phyloP scores from a whole-genome alignment of 176 grass and related monocot species.

The Zizania latifolia region DNA sequence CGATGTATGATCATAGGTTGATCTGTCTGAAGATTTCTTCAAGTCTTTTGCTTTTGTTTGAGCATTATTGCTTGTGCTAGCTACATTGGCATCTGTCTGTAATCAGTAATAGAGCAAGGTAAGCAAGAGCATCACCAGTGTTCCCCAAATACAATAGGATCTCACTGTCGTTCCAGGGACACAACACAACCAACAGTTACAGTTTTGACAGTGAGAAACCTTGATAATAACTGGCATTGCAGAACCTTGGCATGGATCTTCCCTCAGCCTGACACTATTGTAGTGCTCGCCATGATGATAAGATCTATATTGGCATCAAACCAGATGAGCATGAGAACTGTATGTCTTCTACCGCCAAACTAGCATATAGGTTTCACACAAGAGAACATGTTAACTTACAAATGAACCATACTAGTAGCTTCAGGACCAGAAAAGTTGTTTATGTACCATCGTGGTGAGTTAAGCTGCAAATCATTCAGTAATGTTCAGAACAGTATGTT shows the following conservation, averaged over 20 bases:
- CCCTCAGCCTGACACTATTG: constrained; percentile 75
- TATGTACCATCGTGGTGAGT: constrained; percentile 83
- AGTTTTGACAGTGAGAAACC: constrained; percentile 37
- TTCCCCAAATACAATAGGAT: constrained; percentile 5
- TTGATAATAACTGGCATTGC: constrained; percentile 72
- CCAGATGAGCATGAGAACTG: not conserved
- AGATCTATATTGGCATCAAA: constrained; percentile 44
- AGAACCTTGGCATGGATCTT: constrained; percentile 90
- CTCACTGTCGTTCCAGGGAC: not conserved
- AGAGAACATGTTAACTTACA: constrained; percentile 51
- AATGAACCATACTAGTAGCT: constrained; percentile 76
- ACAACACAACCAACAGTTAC: constrained; percentile 1
- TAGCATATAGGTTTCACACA: not conserved
- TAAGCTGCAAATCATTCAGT: constrained; percentile 55
- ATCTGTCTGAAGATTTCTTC: constrained; percentile 39
- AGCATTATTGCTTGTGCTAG: constrained; percentile 33
- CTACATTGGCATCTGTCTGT: constrained; percentile 54
- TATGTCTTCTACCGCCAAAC: not conserved
- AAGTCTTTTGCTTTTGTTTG: constrained; percentile 51
- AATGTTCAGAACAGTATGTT: not conserved
- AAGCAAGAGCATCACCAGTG: constrained; percentile 1
- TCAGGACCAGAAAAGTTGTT: constrained; percentile 68
- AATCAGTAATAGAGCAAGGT: not conserved
- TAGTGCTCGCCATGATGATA: constrained; percentile 94
- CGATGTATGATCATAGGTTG: constrained; percentile 34